Conservation (phyloP, 192 early-diverging fungal species). For the Gamsiella multidivaricata region DNA sequence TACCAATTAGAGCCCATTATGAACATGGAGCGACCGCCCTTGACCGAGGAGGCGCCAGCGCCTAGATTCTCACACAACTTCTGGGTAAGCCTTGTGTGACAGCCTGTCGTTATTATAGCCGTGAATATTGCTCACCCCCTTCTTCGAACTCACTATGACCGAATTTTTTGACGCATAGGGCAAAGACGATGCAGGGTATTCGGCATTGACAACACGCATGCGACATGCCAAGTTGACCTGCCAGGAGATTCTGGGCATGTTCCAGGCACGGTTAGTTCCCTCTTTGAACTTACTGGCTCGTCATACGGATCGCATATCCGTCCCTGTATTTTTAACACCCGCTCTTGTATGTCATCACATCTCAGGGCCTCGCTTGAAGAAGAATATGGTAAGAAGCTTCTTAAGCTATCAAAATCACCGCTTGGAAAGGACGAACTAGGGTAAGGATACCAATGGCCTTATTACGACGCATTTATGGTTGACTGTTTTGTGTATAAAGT, state of each 20-base stretch:
- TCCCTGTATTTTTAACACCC: background rate
- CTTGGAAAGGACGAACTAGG: conserved; percentile 79
- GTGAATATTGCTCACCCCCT: too few species aligned
- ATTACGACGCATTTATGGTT: too few species aligned
- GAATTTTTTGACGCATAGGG: conserved; percentile 48
- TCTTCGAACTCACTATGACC: background rate
- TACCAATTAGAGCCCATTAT: too few species aligned
- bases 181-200: conserved; percentile 76
- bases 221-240: conserved; percentile 76
- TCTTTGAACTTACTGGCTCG: too few species aligned
- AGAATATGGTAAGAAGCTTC: conserved; percentile 74
- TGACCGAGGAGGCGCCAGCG: background rate
- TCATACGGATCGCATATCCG: too few species aligned
- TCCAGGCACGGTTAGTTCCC: conserved; percentile 58
- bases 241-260: conserved; percentile 72
- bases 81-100: conserved; percentile 30
- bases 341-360: background rate
- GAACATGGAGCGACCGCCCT: conserved; percentile 26
- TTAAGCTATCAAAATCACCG: conserved; percentile 67
- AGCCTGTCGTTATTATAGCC: too few species aligned
- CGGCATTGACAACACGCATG: conserved; percentile 72
- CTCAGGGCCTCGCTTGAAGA: conserved; percentile 73
- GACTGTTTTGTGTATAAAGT: too few species aligned
- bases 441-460: too few species aligned
- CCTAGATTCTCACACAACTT: conserved; percentile 44